These are phyloP conservation scores for Penicillium sp. DNA, from an alignment of 2,329 filamentous ascomycete species.

Conservation along the genomic window DNA sequence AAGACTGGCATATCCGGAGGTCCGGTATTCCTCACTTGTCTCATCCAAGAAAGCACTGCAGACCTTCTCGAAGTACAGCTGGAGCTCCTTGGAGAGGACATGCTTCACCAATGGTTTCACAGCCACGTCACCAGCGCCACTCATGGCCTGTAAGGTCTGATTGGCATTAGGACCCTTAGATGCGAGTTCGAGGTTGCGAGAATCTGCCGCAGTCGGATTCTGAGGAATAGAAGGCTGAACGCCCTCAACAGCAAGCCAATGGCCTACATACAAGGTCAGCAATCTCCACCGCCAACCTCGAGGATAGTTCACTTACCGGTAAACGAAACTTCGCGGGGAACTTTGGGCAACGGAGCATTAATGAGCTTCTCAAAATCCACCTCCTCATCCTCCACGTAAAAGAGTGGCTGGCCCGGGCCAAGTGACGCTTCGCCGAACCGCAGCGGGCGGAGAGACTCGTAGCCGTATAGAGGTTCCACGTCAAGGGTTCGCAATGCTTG, in stretches of 20 bases:
- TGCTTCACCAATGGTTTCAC: conserved; percentile 94
- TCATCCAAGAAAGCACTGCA: conserved; percentile 85
- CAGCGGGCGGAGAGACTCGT: conserved; percentile 85
- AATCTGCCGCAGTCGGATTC: conserved; percentile 85
- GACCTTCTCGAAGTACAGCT: conserved; percentile 95
- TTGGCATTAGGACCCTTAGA: conserved; percentile 89
- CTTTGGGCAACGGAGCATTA: conserved; percentile 91
- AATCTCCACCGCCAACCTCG: neutral
- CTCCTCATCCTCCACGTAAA: conserved; percentile 97
- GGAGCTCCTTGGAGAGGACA: conserved; percentile 90
- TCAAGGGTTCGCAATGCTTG: conserved; percentile 83
- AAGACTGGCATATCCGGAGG: conserved; percentile 81
- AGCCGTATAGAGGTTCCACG: conserved; percentile 93
- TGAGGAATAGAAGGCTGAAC: conserved; percentile 96
- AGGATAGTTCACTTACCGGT: conserved; percentile 60
- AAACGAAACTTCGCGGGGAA: conserved; percentile 87
- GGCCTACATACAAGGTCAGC: conserved; percentile 55
- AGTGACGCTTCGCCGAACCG: conserved; percentile 91
- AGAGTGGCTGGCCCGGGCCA: conserved; percentile 88
- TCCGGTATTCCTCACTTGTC: conserved; percentile 78
- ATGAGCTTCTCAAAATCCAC: conserved; percentile 99
- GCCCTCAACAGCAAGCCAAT: conserved; percentile 97
- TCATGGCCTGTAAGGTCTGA: conserved; percentile 75
- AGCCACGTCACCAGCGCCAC: conserved; percentile 76
- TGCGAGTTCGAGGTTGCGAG: conserved; percentile 77